Conservation (phyloP, 768 basidiomycete genomes). For the Pleurotus salmoneostramineus region DNA sequence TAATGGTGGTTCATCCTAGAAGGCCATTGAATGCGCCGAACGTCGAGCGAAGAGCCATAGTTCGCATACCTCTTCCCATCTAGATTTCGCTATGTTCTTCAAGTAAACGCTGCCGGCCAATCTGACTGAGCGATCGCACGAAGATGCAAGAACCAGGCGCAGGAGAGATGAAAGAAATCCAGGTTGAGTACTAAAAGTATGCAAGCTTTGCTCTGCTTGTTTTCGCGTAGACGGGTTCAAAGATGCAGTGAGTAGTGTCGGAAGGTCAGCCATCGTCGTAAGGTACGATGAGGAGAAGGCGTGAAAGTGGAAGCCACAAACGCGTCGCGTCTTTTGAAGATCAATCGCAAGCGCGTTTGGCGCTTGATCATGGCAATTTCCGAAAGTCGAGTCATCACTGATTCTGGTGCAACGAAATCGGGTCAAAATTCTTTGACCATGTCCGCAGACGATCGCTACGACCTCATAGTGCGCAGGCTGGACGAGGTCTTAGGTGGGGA, state of each 20-base stretch:
- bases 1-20: conserved; percentile 71
- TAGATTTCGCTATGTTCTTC: conserved; percentile 70
- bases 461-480: conserved; percentile 80
- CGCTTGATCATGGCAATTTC: neutral
- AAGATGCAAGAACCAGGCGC: conserved; percentile 67
- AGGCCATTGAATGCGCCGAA: neutral
- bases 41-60: neutral
- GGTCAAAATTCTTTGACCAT: conserved; percentile 11
- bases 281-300: neutral
- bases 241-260: conserved; percentile 69
- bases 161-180: conserved; percentile 83
- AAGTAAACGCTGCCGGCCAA: conserved; percentile 83
- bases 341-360: no score
- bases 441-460: conserved; percentile 52
- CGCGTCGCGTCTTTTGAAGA: neutral
- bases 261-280: conserved; percentile 58
- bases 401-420: neutral
- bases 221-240: conserved; percentile 67
- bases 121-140: conserved; percentile 64
- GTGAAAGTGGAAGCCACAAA: no score
- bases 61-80: conserved; percentile 80
- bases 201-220: conserved; percentile 77
- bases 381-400: neutral
- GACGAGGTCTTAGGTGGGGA: conserved; percentile 90
- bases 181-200: conserved; percentile 59